Evolutionary conservation across 345 rosid species (phyloP), one percentile per base, ranked within the genome.

Genomic region (Chamaenerion angustifolium): DNA sequence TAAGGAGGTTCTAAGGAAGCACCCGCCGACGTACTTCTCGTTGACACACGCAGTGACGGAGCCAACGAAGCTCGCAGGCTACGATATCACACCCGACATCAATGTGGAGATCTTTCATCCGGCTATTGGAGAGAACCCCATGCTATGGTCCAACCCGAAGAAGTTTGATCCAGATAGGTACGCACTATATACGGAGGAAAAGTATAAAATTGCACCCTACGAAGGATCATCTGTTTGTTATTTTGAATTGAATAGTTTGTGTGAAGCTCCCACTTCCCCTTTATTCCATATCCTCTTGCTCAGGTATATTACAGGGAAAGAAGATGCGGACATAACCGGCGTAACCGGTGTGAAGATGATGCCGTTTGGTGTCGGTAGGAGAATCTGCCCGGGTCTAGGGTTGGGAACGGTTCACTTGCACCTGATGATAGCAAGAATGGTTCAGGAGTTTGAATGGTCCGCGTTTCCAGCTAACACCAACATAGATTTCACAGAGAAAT

Each of bases 391-490:
- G 0, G 95, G 95, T 0, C 54, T 90, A 37, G 73, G 68, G 1
- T 71, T 83, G 88, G 94, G 79, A 4, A 90, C 87, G 14, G 74
- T 83, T 57, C 98, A 90, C 58, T 71, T 83, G 43, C 67, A 80
- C 54, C 48, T 90, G 31, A 80, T 81, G 83, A 56, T 90, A 12
- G 92, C 94, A 3, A 73, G 92, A 68, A 83, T 86, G 98, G 89
- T 90, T 23, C 98, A 86, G 15, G 95, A 86, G 60, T 90, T 86
- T 43, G 81, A 85, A 58, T 90, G 98, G 98, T 62, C 43, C 6
- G 74, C 76, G 0, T 65, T 69, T 63, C 88, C 84, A 4, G 52
- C 69, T 0, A 58, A 71, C 10, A 35, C 21, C 16, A 65, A 73
- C 54, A n/a, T 90, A 16, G 98, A 83, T 65, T 81, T 83, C 52